Conservation (phyloP, 371 early-diverging fungal genomes). For the Astathelohania contejeani region DNA sequence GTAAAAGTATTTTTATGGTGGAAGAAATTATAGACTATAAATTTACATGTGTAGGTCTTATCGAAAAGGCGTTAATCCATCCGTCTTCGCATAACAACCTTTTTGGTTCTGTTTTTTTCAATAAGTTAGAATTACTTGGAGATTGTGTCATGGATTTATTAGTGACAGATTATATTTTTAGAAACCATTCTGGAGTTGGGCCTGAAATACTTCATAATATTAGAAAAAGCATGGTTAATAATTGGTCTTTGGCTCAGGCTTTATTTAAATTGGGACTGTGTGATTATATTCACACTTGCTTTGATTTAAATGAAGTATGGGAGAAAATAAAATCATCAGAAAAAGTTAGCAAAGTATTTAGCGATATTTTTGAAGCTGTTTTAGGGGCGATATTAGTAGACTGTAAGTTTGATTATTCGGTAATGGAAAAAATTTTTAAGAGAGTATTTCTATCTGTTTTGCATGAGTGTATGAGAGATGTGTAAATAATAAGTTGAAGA, state of each 20-base stretch:
- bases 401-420: slow-evolving; percentile 21
- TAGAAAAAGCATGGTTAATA: slow-evolving; percentile 36
- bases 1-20: slow-evolving; percentile 1
- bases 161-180: slow-evolving; percentile 21
- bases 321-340: slow-evolving; percentile 1
- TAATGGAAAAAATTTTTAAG: no score
- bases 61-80: slow-evolving; percentile 45
- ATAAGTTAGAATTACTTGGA: slow-evolving; percentile 36
- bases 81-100: slow-evolving; percentile 23
- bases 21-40: slow-evolving; percentile 29
- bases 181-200: not conserved
- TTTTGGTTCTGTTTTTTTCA: slow-evolving; percentile 22
- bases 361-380: slow-evolving; percentile 43
- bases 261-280: slow-evolving; percentile 11
- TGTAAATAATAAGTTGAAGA: no score
- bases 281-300: slow-evolving; percentile 10
- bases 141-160: slow-evolving; percentile 38
- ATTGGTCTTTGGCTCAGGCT: slow-evolving; percentile 16
- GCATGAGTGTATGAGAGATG: no score
- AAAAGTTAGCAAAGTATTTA: slow-evolving; percentile 19
- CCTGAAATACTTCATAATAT: slow-evolving; percentile 19
- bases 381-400: slow-evolving; percentile 40
- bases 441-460: no score
- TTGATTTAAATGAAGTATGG: not conserved
- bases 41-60: slow-evolving; percentile 25